These are phyloP conservation scores for Diplosphaera chodatii DNA, from an alignment of 139 green algal species.

Conservation along the genomic window DNA sequence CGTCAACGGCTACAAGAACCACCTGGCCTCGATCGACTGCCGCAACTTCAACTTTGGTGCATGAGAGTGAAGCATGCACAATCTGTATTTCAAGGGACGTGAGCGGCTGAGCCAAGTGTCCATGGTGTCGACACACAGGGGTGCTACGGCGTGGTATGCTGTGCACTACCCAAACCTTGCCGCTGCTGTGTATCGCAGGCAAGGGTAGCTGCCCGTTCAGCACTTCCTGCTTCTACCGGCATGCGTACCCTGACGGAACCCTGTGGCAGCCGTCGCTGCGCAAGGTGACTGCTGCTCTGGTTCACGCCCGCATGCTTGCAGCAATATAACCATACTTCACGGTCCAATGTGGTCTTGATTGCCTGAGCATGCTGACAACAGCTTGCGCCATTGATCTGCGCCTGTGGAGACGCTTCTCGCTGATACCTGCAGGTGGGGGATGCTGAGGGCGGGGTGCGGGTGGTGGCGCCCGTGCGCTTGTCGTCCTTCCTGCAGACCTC, in stretches of 20 bases:
- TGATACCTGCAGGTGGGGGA: constrained; percentile 2
- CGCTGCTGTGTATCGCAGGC: background rate
- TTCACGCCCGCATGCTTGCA: background rate
- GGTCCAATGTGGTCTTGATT: background rate
- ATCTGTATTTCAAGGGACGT: background rate
- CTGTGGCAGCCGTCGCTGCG: background rate
- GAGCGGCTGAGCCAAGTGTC: background rate
- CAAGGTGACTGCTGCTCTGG: background rate
- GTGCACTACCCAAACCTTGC: background rate
- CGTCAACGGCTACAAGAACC: constrained; percentile 46
- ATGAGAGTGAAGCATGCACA: constrained; percentile 1
- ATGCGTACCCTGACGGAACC: constrained; percentile 55
- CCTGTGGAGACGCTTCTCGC: background rate
- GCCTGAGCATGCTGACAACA: background rate
- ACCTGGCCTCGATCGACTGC: constrained; percentile 50
- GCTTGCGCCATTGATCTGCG: background rate
- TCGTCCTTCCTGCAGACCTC: constrained; percentile 11
- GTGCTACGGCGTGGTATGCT: background rate
- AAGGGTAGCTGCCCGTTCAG: constrained; percentile 67
- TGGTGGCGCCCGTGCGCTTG: constrained; percentile 12
- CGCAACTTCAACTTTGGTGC: constrained; percentile 46
- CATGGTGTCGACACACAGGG: background rate
- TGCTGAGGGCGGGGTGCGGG: constrained; percentile 12
- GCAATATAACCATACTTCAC: background rate
- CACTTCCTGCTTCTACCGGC: constrained; percentile 78